Evolutionary conservation across 345 rosid genomes (phyloP).

Genomic region (Gossypioides kirkii): DNA sequence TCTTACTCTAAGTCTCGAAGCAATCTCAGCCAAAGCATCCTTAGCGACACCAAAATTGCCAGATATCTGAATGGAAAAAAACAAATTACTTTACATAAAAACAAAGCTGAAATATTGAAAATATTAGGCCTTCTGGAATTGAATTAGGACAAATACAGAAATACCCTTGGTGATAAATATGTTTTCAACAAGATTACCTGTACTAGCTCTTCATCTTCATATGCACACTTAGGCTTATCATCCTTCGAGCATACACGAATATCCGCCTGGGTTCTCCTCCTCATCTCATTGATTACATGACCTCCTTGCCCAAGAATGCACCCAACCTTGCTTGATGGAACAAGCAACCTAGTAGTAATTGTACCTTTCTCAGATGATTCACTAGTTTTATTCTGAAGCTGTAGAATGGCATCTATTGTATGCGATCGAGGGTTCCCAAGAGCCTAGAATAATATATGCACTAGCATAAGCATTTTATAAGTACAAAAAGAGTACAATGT

Average conservation of each 20-base stretch:
- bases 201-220: constrained; percentile 57
- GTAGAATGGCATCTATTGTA: constrained; percentile 49
- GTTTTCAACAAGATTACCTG: constrained; percentile 33
- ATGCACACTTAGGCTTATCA: constrained; percentile 49
- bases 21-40: constrained; percentile 55
- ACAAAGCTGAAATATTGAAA: background rate
- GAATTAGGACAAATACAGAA: background rate
- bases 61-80: constrained; percentile 39
- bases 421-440: constrained; percentile 41
- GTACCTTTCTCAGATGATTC: constrained; percentile 44
- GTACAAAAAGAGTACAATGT: background rate
- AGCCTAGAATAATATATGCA: constrained; percentile 8
- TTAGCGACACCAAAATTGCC: constrained; percentile 46
- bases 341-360: constrained; percentile 44
- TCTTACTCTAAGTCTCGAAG: constrained; percentile 45
- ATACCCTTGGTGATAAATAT: background rate
- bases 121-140: background rate
- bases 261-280: constrained; percentile 54
- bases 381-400: constrained; percentile 46
- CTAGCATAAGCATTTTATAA: constrained; percentile 1
- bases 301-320: constrained; percentile 68
- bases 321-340: constrained; percentile 54
- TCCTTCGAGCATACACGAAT: constrained; percentile 52
- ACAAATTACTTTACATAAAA: constrained; percentile 11
- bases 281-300: constrained; percentile 57